Evolutionary conservation across 805 yeast species (phyloP), one percentile per base, ranked within the genome.

Genomic region (Yamadazyma nakazawae): DNA sequence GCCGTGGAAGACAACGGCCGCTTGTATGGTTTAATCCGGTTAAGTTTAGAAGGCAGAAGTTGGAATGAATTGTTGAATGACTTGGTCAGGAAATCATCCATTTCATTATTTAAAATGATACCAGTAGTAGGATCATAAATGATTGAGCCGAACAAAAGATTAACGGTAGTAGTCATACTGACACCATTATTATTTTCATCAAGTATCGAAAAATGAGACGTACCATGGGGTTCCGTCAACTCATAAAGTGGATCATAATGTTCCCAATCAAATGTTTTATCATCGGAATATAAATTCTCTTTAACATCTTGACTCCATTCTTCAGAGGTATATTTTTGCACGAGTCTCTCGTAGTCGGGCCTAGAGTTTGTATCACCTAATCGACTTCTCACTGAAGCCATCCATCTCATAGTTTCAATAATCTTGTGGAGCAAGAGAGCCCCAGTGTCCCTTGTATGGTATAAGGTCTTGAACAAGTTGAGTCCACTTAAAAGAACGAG

Each of bases 41-140:
- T 92, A 71, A 77, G 87, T 16, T 80, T 69, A 0, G 96, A 88
- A 0, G 99, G 96, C 9, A 80, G 78, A 41, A 92, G 75, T 21
- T 84, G 85, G 65, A 90, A 92, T 13, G 89, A 84, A 63, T 92
- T 92, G 14, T 78, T 71, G 7, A 75, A 68, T 13, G 78, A 72
- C 1, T 94, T 90, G 28, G 79, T 72, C 8, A 96, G 85, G 59
- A 92, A 92, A 61, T 92, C 98, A 64, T 92, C 97, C 97, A 92
- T 91, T 63, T 92, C 89, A 55, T 88, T 82, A 67, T 92, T 92
- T 58, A 92, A 67, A 9, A 92, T 75, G 8, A 92, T 70, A 2
- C 97, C 98, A 0, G 98, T 91, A 1, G 49, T 62, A 1, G 84
- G 82, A 61, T 92, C 97, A 60, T 84, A 86, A 5, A 92, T 84